Evolutionary conservation across 2,329 filamentous ascomycete species (phyloP).

Genomic region (Orbilia brochopaga): DNA sequence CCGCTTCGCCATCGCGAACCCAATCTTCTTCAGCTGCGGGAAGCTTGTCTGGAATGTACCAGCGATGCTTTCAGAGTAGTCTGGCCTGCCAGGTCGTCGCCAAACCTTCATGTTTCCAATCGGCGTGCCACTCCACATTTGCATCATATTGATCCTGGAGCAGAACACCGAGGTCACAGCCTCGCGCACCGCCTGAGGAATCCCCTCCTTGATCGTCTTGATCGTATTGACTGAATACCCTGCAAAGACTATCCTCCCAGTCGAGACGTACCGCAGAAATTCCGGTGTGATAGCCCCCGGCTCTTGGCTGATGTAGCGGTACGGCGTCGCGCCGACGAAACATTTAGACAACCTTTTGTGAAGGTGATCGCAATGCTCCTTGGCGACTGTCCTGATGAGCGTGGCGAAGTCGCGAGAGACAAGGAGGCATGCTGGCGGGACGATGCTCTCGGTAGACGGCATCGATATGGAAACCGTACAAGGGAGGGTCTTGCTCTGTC

Average conservation of each 20-base stretch:
- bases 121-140: background rate
- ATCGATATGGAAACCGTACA: slow-evolving; percentile 1
- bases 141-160: background rate
- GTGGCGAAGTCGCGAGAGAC: slow-evolving; percentile 8
- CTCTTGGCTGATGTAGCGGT: background rate
- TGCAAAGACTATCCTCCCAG: background rate
- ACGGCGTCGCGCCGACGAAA: background rate
- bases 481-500: slow-evolving; percentile 3
- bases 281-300: background rate
- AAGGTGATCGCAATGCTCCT: background rate
- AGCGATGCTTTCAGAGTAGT: background rate
- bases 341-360: background rate
- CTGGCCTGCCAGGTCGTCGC: background rate
- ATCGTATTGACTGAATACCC: background rate
- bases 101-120: background rate
- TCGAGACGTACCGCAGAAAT: background rate
- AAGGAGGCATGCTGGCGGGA: background rate
- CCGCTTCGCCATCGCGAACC: background rate
- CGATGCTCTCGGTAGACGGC: background rate
- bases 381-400: background rate
- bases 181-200: background rate
- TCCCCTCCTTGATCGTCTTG: background rate
- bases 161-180: background rate
- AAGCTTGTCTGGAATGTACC: background rate
- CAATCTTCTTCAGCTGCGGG: background rate